These are phyloP conservation scores for Monosporozyma aquatica DNA, from an alignment of 805 yeast species.

Conservation along the genomic window DNA sequence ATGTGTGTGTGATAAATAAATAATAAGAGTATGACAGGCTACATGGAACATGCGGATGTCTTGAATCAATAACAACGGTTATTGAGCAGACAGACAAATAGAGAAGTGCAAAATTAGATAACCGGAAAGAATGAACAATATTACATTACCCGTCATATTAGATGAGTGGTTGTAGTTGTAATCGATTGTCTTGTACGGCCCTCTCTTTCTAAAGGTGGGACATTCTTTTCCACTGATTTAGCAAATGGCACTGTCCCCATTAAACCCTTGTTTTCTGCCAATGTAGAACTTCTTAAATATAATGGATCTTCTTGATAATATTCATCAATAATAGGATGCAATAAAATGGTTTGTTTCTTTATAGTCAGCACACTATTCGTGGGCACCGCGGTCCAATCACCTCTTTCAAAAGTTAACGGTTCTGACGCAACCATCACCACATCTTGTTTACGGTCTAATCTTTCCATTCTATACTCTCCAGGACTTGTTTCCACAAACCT, in stretches of 20 bases:
- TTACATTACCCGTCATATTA: background rate
- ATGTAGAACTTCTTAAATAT: conserved; percentile 59
- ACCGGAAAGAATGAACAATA: too few relatives aligned
- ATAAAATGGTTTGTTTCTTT: conserved; percentile 71
- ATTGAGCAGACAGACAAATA: too few relatives aligned
- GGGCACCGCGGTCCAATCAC: conserved; percentile 96
- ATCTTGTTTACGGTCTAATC: conserved; percentile 85
- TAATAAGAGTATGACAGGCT: too few relatives aligned
- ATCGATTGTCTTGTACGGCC: conserved; percentile 39
- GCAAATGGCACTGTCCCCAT: conserved; percentile 82
- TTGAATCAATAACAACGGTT: too few relatives aligned
- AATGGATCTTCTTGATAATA: conserved; percentile 69
- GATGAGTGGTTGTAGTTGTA: conserved; percentile 9
- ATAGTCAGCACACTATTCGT: conserved; percentile 81
- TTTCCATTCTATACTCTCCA: conserved; percentile 89
- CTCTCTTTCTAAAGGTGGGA: conserved; percentile 76
- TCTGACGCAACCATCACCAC: conserved; percentile 96
- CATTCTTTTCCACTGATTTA: conserved; percentile 39
- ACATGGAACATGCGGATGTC: too few relatives aligned
- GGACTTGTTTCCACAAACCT: conserved; percentile 83
- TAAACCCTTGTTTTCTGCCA: conserved; percentile 85
- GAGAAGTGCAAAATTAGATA: too few relatives aligned
- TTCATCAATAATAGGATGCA: conserved; percentile 89
- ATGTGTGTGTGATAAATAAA: too few relatives aligned
- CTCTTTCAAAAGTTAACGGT: conserved; percentile 91